Percentiles rank a stretch among this genome's conserved stretches.
These are phyloP conservation scores for Kandelia obovata DNA, from an alignment of 345 rosid species.

Conservation along the genomic window DNA sequence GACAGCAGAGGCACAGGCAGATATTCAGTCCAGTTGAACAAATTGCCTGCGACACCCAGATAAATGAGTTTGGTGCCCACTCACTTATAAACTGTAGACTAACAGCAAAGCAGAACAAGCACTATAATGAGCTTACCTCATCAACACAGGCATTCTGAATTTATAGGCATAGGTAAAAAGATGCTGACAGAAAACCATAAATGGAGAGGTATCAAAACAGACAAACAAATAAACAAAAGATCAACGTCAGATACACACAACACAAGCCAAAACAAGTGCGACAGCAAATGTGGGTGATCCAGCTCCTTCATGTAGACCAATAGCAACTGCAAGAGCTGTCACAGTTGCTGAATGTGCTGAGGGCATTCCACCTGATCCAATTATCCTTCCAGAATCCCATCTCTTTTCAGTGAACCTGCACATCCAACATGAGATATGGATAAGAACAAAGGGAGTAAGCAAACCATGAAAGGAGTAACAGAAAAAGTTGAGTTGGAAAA, in stretches of 20 bases:
- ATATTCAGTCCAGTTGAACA: neutral
- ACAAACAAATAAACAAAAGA: constrained; percentile 7
- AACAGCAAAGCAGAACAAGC: neutral
- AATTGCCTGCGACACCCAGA: neutral
- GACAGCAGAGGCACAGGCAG: neutral
- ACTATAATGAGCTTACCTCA: neutral
- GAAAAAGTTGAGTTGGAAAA: too few species aligned
- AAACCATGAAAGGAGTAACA: neutral
- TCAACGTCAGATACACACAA: constrained; percentile 45
- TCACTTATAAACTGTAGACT: neutral
- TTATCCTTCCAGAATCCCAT: constrained; percentile 58
- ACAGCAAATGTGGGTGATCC: constrained; percentile 47
- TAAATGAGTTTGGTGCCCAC: neutral
- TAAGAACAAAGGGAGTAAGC: neutral
- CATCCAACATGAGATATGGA: constrained; percentile 8
- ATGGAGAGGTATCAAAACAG: constrained; percentile 12
- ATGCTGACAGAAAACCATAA: neutral
- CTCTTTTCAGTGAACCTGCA: constrained; percentile 63
- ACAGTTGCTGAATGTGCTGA: constrained; percentile 66
- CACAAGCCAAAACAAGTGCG: constrained; percentile 56
- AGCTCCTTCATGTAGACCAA: constrained; percentile 53
- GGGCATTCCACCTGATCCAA: constrained; percentile 72
- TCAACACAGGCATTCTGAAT: neutral
- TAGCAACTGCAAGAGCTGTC: constrained; percentile 50
- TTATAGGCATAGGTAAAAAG: neutral